Conservation (phyloP, 805 yeast genomes). For the Nakazawaea wyomingensis region DNA sequence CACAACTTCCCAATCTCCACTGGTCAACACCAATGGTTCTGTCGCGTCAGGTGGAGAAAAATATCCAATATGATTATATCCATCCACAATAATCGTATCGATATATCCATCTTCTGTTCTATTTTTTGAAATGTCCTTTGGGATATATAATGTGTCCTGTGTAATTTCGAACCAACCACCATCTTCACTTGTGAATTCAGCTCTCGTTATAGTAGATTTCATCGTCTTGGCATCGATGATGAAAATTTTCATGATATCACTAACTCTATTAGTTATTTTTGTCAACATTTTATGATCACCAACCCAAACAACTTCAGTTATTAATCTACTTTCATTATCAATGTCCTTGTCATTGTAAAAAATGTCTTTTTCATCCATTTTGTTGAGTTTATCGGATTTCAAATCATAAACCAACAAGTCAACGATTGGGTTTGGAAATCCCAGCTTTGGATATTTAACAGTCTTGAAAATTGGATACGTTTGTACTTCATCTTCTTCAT, state of each 20-base stretch:
- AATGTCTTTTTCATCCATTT: constrained; percentile 24
- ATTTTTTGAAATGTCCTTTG: constrained; percentile 37
- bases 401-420: constrained; percentile 44
- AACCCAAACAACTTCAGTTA: constrained; percentile 72
- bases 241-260: constrained; percentile 57
- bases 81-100: constrained; percentile 63
- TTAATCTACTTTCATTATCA: constrained; percentile 38
- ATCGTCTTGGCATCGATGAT: constrained; percentile 41
- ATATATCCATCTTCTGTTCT: constrained; percentile 66
- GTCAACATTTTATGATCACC: constrained; percentile 48
- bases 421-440: constrained; percentile 67
- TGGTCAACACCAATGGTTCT: constrained; percentile 53
- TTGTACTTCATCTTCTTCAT: constrained; percentile 32
- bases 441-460: constrained; percentile 83
- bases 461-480: constrained; percentile 56
- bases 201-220: constrained; percentile 38
- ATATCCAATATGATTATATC: constrained; percentile 75
- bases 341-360: constrained; percentile 38
- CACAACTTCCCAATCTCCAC: constrained; percentile 90
- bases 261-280: constrained; percentile 58
- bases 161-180: constrained; percentile 78
- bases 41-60: constrained; percentile 64
- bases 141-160: constrained; percentile 56
- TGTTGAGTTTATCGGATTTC: constrained; percentile 17
- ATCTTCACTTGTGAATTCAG: constrained; percentile 36